These are phyloP conservation scores for Rhodomyrtus tomentosa DNA, from an alignment of 345 rosid genomes.

Conservation along the genomic window DNA sequence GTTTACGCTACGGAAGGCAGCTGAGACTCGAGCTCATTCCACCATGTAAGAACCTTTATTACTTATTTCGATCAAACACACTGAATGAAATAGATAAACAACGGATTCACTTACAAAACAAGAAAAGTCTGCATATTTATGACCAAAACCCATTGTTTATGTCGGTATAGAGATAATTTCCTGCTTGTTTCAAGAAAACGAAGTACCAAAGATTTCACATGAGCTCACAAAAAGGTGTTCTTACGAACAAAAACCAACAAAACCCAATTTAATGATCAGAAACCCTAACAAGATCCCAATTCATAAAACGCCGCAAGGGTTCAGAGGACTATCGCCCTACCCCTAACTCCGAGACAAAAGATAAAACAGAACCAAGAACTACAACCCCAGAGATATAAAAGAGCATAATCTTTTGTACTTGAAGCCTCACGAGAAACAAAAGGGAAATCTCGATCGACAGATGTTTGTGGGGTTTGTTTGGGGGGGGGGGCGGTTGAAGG, in stretches of 20 bases:
- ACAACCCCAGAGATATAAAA: background rate
- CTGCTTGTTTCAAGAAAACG: background rate
- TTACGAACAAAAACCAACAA: background rate
- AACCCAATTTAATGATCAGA: background rate
- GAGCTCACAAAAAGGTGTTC: background rate
- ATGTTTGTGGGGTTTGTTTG: no score
- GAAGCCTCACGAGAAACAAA: background rate
- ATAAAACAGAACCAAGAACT: background rate
- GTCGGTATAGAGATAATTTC: background rate
- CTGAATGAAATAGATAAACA: background rate
- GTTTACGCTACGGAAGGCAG: background rate
- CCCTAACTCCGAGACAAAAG: background rate
- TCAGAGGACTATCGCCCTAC: background rate
- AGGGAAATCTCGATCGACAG: background rate
- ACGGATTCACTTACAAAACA: background rate
- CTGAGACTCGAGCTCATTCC: background rate
- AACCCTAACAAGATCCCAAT: slow-evolving; percentile 1
- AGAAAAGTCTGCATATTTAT: background rate
- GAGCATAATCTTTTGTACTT: background rate
- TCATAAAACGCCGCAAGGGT: background rate
- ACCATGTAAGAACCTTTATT: background rate
- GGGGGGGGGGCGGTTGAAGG: background rate
- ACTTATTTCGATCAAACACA: background rate
- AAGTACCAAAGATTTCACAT: background rate
- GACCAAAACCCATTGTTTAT: slow-evolving; percentile 15